Evolutionary conservation across 2,329 filamentous ascomycete genomes (phyloP), one percentile per base, ranked within the genome.

Genomic region (Coniochaeta ligniaria): DNA sequence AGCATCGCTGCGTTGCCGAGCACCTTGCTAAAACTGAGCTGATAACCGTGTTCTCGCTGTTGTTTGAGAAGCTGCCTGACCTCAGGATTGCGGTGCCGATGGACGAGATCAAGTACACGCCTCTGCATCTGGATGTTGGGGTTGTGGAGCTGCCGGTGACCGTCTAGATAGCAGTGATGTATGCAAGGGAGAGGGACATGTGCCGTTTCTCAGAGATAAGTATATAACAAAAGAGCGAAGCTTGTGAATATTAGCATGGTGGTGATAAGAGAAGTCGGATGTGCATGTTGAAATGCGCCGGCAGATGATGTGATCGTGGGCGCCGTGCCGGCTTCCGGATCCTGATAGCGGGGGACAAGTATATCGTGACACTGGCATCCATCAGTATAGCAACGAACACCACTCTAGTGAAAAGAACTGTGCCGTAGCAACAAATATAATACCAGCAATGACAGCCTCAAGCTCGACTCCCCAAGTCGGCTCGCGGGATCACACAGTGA

Each of bases 1-100:
- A 73, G 16, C 78, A 80, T 64, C 68, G 77, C 12, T 81, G 79
- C 65, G 70, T 80, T 26, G 78, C 76, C 6, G 78, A 81, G 64
- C 69, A 70, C 47, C 66, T 81, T 11, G 74, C 78, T 4, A 72
- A 74, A 57, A 68, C 73, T 0, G 78, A 81, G 64, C 65, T 81
- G 58, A 72, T 72, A 55, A 69, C 72, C 61, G 76, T 77, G 1
- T 80, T 80, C 66, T 66, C 65, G n/a, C 73, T 73, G 0, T 62
- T 79, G 7, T 77, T 75, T 64, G 63, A 70, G 57, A 72, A 69
- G 58, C 62, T 80, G 1, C 77, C 76, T 3, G 67, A 71, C 45
- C 66, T 80, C 57, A 72, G 68, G 64, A 64, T 79, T 24, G 75
- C 75, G 1, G 67, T 74, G 35, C 72, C 75, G 0, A 68, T 77